These are phyloP conservation scores for Petunia axillaris DNA, from an alignment of 257 asterid genomes.

Conservation along the genomic window DNA sequence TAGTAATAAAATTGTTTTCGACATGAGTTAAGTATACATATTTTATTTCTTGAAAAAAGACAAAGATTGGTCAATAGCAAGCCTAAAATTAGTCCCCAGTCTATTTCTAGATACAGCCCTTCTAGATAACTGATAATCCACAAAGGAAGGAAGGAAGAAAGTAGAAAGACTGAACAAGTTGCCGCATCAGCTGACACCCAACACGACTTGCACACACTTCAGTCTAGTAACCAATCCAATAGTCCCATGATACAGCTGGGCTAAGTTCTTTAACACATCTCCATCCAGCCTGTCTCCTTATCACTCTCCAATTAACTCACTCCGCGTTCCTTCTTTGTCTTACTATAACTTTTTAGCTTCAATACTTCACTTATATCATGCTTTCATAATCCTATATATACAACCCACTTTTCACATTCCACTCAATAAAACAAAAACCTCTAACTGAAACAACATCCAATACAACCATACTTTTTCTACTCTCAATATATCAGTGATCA, in stretches of 20 bases:
- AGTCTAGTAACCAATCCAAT: not conserved
- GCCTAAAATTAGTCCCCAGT: too few species aligned
- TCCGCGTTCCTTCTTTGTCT: not conserved
- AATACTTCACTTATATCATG: too few species aligned
- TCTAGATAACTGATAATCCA: not conserved
- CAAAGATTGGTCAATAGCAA: too few species aligned
- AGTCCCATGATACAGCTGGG: constrained; percentile 16
- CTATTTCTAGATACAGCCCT: too few species aligned
- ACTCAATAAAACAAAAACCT: not conserved
- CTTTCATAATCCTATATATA: too few species aligned
- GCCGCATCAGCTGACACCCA: not conserved
- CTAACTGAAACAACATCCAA: not conserved
- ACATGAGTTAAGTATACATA: too few species aligned
- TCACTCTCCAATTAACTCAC: not conserved
- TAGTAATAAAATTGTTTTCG: too few species aligned
- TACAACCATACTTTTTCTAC: not conserved
- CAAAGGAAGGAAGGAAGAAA: constrained; percentile 14
- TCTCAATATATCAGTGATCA: not conserved
- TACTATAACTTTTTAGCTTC: not conserved
- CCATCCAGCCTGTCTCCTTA: constrained; percentile 12
- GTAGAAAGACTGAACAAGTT: not conserved
- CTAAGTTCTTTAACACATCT: not conserved
- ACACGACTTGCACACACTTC: not conserved
- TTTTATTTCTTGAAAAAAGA: too few species aligned
- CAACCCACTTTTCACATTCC: too few species aligned